Evolutionary conservation across 495 filamentous ascomycete species (phyloP), one percentile per base, ranked within the genome.

Genomic region (Parathielavia hyrcaniae): DNA sequence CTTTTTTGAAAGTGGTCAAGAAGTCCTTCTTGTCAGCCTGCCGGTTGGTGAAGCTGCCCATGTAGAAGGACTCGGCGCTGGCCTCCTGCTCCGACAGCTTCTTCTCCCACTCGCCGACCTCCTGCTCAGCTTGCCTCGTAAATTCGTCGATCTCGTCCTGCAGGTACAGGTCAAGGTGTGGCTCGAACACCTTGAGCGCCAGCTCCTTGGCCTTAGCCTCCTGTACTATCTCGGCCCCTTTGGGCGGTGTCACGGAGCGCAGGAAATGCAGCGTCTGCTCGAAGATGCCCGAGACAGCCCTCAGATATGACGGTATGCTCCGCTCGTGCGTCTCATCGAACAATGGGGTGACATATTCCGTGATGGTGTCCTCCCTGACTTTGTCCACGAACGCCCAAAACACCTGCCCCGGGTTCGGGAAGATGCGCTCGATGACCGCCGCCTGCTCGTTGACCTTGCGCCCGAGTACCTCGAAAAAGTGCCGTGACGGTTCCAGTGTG

Each of bases 21-120:
- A 99, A 99, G 69, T 99, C 95, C 45, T 86, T 84, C 70, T 99
- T 99, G 66, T 93, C 95, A 3, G 89, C 92, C 75, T 96, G 90
- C 30, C 95, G 82, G 60, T 90, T 96, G 23, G 55, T 56, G 67
- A 97, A 82, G 66, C 88, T 96, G 10, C 85, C 88, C 91, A 97
- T 96, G 71, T 90, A 89, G 65, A 95, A 92, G 0, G 89, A 91
- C 69, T 97, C 92, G 16, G 87, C 88, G 6, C 87, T 87, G 35
- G 90, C 90, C 48, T 96, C 91, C 70, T 95, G 88, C 55, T 93
- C 93, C 1, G 86, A 87, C 34, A 96, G 79, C 69, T 92, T 89
- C 71, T 86, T 87, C 70, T 95, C 92, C 93, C 93, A 99, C 11
- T 84, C 81, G 17, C 71, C 78, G 2, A 97, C 91, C 63, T 91